These are phyloP conservation scores for Suhomyces xylopsoci DNA, from an alignment of 805 yeast genomes.

Conservation along the genomic window DNA sequence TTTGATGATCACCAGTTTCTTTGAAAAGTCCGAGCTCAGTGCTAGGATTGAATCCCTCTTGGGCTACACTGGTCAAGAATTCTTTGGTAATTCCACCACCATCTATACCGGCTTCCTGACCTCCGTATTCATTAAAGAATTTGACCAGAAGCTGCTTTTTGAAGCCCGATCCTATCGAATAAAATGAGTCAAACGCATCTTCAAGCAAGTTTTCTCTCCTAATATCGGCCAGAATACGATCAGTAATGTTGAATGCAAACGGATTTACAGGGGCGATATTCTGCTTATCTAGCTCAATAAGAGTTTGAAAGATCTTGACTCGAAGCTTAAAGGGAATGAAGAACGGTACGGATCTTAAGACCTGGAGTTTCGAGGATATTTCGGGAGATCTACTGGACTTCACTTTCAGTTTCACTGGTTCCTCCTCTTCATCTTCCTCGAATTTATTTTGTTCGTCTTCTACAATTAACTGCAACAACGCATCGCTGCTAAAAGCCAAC, in stretches of 20 bases:
- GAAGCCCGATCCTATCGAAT: constrained; percentile 49
- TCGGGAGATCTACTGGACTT: constrained; percentile 17
- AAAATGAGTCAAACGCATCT: constrained; percentile 68
- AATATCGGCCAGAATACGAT: constrained; percentile 47
- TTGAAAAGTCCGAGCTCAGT: constrained; percentile 33
- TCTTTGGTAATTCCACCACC: constrained; percentile 98
- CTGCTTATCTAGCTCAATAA: constrained; percentile 54
- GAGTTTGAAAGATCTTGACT: constrained; percentile 65
- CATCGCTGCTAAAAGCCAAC: constrained; percentile 30
- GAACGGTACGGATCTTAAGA: constrained; percentile 69
- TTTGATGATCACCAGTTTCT: constrained; percentile 49
- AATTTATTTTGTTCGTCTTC: constrained; percentile 38
- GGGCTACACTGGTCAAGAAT: constrained; percentile 68
- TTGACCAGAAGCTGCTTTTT: constrained; percentile 60
- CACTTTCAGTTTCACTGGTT: constrained; percentile 45
- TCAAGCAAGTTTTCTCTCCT: constrained; percentile 68
- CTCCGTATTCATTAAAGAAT: constrained; percentile 67
- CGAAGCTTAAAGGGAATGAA: constrained; percentile 74
- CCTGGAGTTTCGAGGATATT: constrained; percentile 34
- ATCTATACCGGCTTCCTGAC: constrained; percentile 84
- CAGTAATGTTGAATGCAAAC: constrained; percentile 15
- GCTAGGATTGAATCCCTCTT: constrained; percentile 57
- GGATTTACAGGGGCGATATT: constrained; percentile 13
- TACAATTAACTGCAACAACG: constrained; percentile 34
- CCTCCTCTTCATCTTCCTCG: constrained; percentile 14